phyloP scores from a whole-genome alignment of 2,329 filamentous ascomycete species.

The Pseudovirgaria hyperparasitica region DNA sequence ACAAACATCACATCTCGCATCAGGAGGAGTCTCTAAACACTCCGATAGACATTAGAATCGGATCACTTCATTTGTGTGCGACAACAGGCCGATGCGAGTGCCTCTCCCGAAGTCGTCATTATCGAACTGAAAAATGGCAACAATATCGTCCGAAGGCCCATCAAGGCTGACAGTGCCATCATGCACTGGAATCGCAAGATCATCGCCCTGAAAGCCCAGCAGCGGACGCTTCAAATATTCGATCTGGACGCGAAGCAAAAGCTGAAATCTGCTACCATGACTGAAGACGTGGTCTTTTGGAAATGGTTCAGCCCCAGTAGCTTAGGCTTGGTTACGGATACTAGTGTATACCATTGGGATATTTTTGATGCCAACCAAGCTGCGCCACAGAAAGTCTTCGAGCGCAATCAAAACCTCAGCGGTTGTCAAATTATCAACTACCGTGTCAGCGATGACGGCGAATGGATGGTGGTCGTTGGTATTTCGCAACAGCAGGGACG shows the following conservation, averaged over 20 bases:
- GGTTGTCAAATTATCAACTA: constrained; percentile 99
- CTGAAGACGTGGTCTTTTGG: constrained; percentile 97
- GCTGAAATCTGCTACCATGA: constrained; percentile 93
- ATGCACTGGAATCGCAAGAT: constrained; percentile 98
- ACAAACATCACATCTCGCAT: constrained; percentile 1
- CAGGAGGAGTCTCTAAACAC: constrained; percentile 10
- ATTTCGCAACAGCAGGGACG: constrained; percentile 89
- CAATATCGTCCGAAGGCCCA: constrained; percentile 85
- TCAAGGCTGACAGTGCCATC: constrained; percentile 98
- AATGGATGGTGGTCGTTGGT: constrained; percentile 97
- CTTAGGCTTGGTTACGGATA: constrained; percentile 82
- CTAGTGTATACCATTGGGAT: constrained; percentile 93
- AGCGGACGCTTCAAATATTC: constrained; percentile 92
- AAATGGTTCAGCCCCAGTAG: constrained; percentile 93
- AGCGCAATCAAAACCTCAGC: constrained; percentile 79
- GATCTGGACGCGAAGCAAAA: constrained; percentile 87
- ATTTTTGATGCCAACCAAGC: constrained; percentile 75
- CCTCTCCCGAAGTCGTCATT: constrained; percentile 90
- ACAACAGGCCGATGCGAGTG: constrained; percentile 75
- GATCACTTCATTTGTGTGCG: constrained; percentile 93
- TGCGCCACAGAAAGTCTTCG: constrained; percentile 71
- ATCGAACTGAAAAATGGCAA: constrained; percentile 96
- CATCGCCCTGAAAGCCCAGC: constrained; percentile 91
- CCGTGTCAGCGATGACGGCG: constrained; percentile 85
- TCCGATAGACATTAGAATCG: constrained; percentile 79